Conservation (phyloP, 2,329 filamentous ascomycete genomes). For the Alternaria solani region DNA sequence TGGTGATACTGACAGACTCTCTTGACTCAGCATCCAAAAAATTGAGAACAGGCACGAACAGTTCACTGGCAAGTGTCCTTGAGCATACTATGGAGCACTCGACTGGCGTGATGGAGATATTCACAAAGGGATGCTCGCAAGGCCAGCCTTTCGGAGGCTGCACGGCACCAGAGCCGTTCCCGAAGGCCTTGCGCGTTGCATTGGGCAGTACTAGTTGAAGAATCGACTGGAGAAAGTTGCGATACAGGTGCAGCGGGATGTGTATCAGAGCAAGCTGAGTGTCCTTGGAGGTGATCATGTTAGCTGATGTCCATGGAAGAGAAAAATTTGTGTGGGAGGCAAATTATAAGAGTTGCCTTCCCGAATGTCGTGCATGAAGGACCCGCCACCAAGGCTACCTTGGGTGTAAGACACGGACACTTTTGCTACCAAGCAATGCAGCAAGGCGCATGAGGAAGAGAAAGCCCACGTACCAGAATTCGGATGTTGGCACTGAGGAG, state of each 20-base stretch:
- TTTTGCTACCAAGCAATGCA: conserved; percentile 27
- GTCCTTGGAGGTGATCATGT: conserved; percentile 68
- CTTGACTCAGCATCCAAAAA: conserved; percentile 62
- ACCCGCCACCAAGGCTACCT: conserved; percentile 34
- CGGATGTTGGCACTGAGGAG: conserved; percentile 59
- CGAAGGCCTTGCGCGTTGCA: conserved; percentile 44
- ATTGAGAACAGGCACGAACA: conserved; percentile 77
- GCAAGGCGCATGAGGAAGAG: conserved; percentile 31
- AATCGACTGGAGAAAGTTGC: conserved; percentile 83
- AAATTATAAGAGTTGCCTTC: conserved; percentile 45
- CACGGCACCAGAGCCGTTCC: conserved; percentile 42
- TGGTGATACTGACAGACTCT: conserved; percentile 72
- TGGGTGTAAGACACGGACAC: conserved; percentile 31
- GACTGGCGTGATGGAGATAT: conserved; percentile 89
- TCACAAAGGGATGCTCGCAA: conserved; percentile 79
- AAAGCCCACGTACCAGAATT: conserved; percentile 55
- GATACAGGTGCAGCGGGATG: conserved; percentile 81
- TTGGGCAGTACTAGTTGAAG: conserved; percentile 81
- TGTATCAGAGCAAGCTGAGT: conserved; percentile 88
- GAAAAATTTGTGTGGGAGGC: conserved; percentile 34
- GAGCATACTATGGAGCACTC: conserved; percentile 95
- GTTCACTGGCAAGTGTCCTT: conserved; percentile 72
- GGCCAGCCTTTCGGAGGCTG: conserved; percentile 54
- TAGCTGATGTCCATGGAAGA: conserved; percentile 35
- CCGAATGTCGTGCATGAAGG: conserved; percentile 37